phyloP scores from a whole-genome alignment of 1,139 yeast genomes.

The Entelexis paramagnoliae region DNA sequence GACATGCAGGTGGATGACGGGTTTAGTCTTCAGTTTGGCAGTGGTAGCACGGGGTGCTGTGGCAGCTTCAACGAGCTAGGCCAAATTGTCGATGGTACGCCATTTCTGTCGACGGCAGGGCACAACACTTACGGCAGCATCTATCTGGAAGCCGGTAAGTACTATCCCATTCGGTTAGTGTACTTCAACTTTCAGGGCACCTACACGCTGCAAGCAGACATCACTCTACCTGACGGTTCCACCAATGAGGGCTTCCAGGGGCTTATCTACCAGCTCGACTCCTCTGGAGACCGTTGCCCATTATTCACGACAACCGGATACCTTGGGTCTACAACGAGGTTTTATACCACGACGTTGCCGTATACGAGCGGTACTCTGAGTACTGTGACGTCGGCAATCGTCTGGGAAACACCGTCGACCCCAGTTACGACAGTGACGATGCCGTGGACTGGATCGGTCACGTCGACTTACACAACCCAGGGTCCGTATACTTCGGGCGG shows the following conservation, averaged over 20 bases:
- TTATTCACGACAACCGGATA: neutral
- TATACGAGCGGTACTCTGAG: neutral
- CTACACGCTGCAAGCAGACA: neutral
- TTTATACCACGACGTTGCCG: neutral
- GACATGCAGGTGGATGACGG: slow-evolving; percentile 2
- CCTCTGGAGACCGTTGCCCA: neutral
- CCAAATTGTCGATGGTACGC: neutral
- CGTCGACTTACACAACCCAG: neutral
- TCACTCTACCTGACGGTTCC: neutral
- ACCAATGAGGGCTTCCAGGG: neutral
- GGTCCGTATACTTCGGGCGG: neutral
- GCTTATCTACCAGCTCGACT: neutral
- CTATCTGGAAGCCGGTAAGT: neutral
- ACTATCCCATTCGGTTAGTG: slow-evolving; percentile 7
- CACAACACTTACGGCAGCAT: neutral
- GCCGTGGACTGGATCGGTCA: neutral
- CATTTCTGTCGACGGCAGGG: neutral
- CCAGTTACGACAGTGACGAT: neutral
- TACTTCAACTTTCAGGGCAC: slow-evolving; percentile 4
- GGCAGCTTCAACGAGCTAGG: slow-evolving; percentile 1
- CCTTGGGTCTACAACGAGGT: neutral
- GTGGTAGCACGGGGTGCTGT: slow-evolving; percentile 3
- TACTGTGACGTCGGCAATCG: neutral
- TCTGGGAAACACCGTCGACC: neutral
- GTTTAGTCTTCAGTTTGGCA: slow-evolving; percentile 6